phyloP scores from a whole-genome alignment of 2,329 filamentous ascomycete genomes.

The Talaromyces sp. region DNA sequence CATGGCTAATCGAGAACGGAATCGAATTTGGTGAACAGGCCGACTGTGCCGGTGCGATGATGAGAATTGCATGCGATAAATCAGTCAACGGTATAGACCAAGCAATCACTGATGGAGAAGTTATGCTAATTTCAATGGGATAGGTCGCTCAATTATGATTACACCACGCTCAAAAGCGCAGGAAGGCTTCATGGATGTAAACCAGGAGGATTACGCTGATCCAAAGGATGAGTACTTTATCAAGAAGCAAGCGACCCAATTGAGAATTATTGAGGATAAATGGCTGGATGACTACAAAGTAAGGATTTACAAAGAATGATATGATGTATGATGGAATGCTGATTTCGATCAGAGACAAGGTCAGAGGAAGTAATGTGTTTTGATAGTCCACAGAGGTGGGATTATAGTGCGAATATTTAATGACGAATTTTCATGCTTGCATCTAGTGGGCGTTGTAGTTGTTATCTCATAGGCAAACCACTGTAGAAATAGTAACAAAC shows the following conservation, averaged over 20 bases:
- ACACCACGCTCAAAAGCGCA: constrained; percentile 39
- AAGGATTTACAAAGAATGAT: constrained; percentile 1
- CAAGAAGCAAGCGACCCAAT: constrained; percentile 39
- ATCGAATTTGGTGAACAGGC: constrained; percentile 10
- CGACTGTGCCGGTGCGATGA: constrained; percentile 7
- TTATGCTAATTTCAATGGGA: too few species aligned
- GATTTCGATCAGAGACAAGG: constrained; percentile 2
- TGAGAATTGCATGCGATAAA: constrained; percentile 35
- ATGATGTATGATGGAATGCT: not conserved
- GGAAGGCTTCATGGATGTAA: constrained; percentile 43
- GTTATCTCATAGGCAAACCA: too few species aligned
- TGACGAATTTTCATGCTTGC: too few species aligned
- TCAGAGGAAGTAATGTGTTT: not conserved
- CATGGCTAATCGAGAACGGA: not conserved
- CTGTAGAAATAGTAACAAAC: too few species aligned
- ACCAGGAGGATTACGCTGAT: constrained; percentile 41
- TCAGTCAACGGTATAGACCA: constrained; percentile 32
- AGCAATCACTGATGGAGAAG: not conserved
- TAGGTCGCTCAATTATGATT: constrained; percentile 44
- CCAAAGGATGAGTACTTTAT: constrained; percentile 38
- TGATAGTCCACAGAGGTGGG: not conserved
- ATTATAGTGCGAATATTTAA: not conserved
- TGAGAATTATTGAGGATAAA: constrained; percentile 46
- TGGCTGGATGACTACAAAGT: constrained; percentile 34
- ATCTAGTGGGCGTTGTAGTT: too few species aligned